phyloP scores from a whole-genome alignment of 495 filamentous ascomycete genomes.

The Bryoglossum gracile region DNA sequence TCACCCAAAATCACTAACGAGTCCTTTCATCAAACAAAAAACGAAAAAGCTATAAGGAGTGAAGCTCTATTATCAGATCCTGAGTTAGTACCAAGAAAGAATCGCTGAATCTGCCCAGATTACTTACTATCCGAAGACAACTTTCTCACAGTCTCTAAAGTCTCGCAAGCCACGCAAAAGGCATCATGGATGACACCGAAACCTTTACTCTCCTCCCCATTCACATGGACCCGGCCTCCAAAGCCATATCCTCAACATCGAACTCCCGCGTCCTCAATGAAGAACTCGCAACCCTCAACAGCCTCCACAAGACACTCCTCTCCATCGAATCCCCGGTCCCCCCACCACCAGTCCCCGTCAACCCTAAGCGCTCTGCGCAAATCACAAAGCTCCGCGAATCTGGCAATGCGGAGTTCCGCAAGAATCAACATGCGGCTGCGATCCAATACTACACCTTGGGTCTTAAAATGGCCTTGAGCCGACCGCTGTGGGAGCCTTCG shows the following conservation, averaged over 20 bases:
- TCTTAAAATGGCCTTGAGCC: slow-evolving; percentile 75
- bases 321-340: slow-evolving; percentile 52
- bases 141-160: not conserved
- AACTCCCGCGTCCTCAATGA: slow-evolving; percentile 41
- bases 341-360: slow-evolving; percentile 72
- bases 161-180: not conserved
- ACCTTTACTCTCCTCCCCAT: slow-evolving; percentile 81
- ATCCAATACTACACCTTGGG: slow-evolving; percentile 73
- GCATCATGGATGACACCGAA: slow-evolving; percentile 53
- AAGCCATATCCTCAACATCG: slow-evolving; percentile 40
- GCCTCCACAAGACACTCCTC: slow-evolving; percentile 65
- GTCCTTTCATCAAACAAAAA: too few relatives aligned
- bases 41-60: too few relatives aligned
- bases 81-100: too few relatives aligned
- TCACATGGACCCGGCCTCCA: slow-evolving; percentile 68
- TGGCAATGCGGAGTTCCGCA: slow-evolving; percentile 76
- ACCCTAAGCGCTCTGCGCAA: slow-evolving; percentile 77
- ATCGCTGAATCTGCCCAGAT: too few relatives aligned
- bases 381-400: slow-evolving; percentile 85
- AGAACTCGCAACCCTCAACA: slow-evolving; percentile 66
- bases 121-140: too few relatives aligned
- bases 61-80: too few relatives aligned
- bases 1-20: too few relatives aligned
- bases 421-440: slow-evolving; percentile 65
- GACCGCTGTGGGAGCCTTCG: slow-evolving; percentile 82